phyloP scores from a whole-genome alignment of 2,329 filamentous ascomycete species.

The Chaetomiaceae sp. region DNA sequence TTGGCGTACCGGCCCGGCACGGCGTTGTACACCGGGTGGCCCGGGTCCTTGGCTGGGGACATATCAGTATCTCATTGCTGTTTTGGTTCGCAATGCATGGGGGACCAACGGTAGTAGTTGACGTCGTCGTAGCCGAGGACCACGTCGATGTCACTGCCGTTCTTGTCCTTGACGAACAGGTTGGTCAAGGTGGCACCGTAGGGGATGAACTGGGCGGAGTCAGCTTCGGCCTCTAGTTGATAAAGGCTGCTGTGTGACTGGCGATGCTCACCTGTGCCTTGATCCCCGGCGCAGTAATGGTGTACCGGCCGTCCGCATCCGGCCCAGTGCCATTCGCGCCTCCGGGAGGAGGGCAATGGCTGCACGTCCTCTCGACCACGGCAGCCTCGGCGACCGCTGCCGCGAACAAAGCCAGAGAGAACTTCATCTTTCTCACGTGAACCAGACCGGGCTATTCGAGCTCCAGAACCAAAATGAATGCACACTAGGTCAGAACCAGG shows the following conservation, averaged over 20 bases:
- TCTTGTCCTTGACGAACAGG: conserved; percentile 56
- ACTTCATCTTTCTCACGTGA: conserved; percentile 21
- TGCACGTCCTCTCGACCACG: conserved; percentile 3
- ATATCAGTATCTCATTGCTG: too few relatives aligned
- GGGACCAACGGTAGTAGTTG: conserved; percentile 44
- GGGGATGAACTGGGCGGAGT: conserved; percentile 40
- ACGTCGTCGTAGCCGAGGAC: conserved; percentile 59
- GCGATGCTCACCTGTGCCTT: conserved; percentile 34
- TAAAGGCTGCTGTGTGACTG: neutral
- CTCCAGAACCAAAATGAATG: neutral
- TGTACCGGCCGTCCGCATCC: conserved; percentile 31
- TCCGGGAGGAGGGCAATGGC: too few relatives aligned
- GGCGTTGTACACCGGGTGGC: conserved; percentile 56
- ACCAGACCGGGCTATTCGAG: too few relatives aligned
- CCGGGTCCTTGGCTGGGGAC: conserved; percentile 39
- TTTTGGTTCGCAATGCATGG: too few relatives aligned
- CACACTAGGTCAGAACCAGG: neutral
- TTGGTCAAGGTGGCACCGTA: conserved; percentile 58
- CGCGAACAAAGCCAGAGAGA: conserved; percentile 15
- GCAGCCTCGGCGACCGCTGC: conserved; percentile 18
- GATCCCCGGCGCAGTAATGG: conserved; percentile 31
- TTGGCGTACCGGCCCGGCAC: conserved; percentile 60
- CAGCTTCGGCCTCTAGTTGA: neutral
- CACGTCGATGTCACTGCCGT: conserved; percentile 55
- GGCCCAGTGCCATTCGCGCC: conserved; percentile 23